These are phyloP conservation scores for Apiotrichum gracile DNA, from an alignment of 1,284 basidiomycete species.

Conservation along the genomic window DNA sequence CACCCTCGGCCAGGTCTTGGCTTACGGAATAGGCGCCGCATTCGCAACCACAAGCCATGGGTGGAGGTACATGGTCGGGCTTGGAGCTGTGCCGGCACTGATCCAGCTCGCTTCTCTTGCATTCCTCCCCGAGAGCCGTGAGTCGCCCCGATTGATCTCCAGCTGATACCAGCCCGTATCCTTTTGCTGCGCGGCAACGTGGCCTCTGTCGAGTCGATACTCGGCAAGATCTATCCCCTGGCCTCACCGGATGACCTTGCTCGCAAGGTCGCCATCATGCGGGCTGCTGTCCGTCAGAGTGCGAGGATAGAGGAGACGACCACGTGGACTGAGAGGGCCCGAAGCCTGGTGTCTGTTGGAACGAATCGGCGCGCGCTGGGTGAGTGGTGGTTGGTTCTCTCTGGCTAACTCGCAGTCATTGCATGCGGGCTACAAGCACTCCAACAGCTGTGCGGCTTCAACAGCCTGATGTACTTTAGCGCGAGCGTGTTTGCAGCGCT, in stretches of 20 bases:
- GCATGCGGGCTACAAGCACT: conserved; percentile 73
- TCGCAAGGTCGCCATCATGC: conserved; percentile 58
- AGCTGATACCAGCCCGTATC: conserved; percentile 57
- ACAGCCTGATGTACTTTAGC: conserved; percentile 63
- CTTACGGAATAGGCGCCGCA: conserved; percentile 68
- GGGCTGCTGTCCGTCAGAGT: conserved; percentile 55
- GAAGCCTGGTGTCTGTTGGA: conserved; percentile 55
- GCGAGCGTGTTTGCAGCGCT: conserved; percentile 72
- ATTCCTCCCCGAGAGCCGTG: conserved; percentile 69
- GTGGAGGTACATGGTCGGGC: conserved; percentile 79
- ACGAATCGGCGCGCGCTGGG: conserved; percentile 65
- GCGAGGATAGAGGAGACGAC: conserved; percentile 57
- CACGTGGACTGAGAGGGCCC: conserved; percentile 56
- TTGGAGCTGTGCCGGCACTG: conserved; percentile 62
- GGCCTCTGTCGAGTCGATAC: conserved; percentile 53
- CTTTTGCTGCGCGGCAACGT: conserved; percentile 57
- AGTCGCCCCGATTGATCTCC: conserved; percentile 7
- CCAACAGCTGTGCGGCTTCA: conserved; percentile 74
- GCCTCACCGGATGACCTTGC: conserved; percentile 62
- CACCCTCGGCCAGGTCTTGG: conserved; percentile 63
- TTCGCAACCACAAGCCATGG: conserved; percentile 61
- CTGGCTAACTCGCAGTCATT: conserved; percentile 52
- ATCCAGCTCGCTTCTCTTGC: conserved; percentile 59
- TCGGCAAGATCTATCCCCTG: conserved; percentile 61
- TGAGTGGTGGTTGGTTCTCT: conserved; percentile 44